Evolutionary conservation across 169 alveolate genomes (phyloP).

Genomic region (Plasmodium inui): DNA sequence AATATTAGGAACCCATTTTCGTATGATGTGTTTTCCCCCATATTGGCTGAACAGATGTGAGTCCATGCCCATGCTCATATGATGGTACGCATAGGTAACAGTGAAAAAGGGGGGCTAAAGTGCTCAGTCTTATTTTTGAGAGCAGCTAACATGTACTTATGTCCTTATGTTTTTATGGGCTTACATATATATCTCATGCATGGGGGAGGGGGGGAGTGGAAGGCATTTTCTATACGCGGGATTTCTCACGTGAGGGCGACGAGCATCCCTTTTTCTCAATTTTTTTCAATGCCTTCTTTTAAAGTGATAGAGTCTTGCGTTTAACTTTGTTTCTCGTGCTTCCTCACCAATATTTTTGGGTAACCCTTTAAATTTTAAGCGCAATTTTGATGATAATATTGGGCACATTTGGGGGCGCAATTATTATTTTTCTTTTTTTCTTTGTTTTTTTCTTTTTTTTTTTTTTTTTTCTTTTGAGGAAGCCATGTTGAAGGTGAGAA

Average conservation of each 20-base stretch:
- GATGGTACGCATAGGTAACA: not conserved
- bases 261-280: not conserved
- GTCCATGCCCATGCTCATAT: not conserved
- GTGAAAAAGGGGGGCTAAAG: not conserved
- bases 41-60: constrained; percentile 4
- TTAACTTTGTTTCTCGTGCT: not conserved
- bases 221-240: not conserved
- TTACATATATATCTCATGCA: not conserved
- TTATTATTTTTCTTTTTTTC: not conserved
- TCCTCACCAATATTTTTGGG: not conserved
- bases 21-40: constrained; percentile 3
- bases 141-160: not conserved
- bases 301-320: not conserved
- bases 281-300: not conserved
- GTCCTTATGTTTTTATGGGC: not conserved
- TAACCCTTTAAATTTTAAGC: not conserved
- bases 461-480: not conserved
- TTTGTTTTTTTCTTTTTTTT: not conserved
- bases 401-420: not conserved
- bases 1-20: constrained; percentile 58
- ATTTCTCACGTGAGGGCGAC: not conserved
- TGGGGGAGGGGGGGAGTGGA: not conserved
- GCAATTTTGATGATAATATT: not conserved
- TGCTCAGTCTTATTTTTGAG: not conserved
- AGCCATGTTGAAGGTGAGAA: not conserved